Conservation (phyloP, 495 filamentous ascomycete genomes). For the Articulospora tetracladia region DNA sequence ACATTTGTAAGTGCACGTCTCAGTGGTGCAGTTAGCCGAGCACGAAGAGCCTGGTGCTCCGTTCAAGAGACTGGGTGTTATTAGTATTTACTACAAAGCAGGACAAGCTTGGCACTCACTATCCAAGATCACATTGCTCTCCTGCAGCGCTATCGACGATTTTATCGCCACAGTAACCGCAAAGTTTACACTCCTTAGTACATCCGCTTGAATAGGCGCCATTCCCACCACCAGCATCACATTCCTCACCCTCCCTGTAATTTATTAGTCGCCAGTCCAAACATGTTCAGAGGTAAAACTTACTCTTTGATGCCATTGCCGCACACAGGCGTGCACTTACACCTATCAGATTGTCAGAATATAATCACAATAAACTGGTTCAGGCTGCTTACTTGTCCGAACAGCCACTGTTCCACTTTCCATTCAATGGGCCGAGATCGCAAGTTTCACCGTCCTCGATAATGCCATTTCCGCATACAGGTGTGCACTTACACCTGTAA, state of each 20-base stretch:
- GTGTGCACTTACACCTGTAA: background rate
- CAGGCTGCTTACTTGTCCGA: background rate
- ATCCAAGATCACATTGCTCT: slow-evolving; percentile 5
- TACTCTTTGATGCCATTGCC: background rate
- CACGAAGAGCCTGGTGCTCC: slow-evolving; percentile 3
- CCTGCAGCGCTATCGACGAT: background rate
- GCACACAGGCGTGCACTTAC: background rate
- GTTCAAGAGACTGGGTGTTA: background rate
- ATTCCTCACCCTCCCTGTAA: background rate
- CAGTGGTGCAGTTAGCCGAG: slow-evolving; percentile 3
- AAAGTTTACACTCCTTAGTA: slow-evolving; percentile 9
- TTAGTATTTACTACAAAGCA: background rate
- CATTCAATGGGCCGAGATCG: background rate
- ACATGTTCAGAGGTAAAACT: background rate
- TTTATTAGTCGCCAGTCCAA: too few relatives aligned
- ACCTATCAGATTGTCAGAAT: background rate
- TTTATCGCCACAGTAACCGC: slow-evolving; percentile 9
- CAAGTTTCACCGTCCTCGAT: background rate
- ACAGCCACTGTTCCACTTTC: background rate
- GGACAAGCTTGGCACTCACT: background rate
- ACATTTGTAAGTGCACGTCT: slow-evolving; percentile 5
- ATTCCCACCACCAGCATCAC: slow-evolving; percentile 4
- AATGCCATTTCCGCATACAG: background rate
- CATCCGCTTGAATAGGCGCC: slow-evolving; percentile 1
- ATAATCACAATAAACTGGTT: background rate